A percentile compares a stretch with the other conserved stretches of the same genome.
These are phyloP conservation scores for Citrus reticulata DNA, from an alignment of 345 rosid species.

Conservation along the genomic window DNA sequence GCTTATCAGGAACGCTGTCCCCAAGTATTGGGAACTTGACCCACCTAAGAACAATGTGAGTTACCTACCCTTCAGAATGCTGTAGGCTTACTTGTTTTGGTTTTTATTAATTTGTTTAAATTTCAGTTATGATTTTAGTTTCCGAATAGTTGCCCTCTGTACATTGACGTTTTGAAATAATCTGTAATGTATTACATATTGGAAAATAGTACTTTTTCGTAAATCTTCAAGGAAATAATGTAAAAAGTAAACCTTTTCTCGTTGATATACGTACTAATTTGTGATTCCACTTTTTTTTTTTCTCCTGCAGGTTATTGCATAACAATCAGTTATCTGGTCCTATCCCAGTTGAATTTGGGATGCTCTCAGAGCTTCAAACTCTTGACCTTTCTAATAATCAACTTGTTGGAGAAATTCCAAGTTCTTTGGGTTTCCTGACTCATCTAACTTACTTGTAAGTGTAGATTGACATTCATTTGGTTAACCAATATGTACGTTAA, in stretches of 20 bases:
- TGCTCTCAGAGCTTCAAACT: conserved; percentile 64
- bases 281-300: background rate
- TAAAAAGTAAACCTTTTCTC: background rate
- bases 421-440: conserved; percentile 67
- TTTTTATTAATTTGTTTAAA: background rate
- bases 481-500: conserved; percentile 1
- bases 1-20: conserved; percentile 73
- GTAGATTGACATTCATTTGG: conserved; percentile 11
- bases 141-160: background rate
- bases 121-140: background rate
- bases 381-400: conserved; percentile 90
- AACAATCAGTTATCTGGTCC: conserved; percentile 64
- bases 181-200: background rate
- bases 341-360: conserved; percentile 68
- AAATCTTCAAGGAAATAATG: background rate
- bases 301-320: conserved; percentile 53
- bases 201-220: background rate
- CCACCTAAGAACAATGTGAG: conserved; percentile 70
- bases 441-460: conserved; percentile 92
- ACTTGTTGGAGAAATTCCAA: conserved; percentile 72
- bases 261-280: background rate
- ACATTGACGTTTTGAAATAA: background rate
- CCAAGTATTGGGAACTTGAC: conserved; percentile 71
- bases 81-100: background rate
- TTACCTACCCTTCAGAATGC: background rate